phyloP scores from a whole-genome alignment of 495 filamentous ascomycete species.

The Venustampulla echinocandica region DNA sequence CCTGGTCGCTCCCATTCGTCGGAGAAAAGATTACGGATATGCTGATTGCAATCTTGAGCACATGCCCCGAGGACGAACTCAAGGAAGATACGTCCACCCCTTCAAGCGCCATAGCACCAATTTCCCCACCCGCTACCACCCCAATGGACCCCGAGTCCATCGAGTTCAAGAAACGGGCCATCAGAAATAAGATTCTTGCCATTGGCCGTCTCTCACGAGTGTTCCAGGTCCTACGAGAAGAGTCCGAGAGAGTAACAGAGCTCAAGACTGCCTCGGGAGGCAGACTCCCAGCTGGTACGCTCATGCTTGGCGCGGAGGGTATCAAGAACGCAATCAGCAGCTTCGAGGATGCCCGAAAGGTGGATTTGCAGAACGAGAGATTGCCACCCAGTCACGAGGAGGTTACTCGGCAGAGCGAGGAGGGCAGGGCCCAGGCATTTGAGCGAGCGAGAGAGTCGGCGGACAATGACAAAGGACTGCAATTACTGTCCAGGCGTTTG shows the following conservation, averaged over 20 bases:
- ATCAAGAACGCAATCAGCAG: slow-evolving; percentile 98
- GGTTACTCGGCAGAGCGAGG: slow-evolving; percentile 67
- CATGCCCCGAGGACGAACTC: slow-evolving; percentile 94
- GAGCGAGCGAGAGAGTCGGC: slow-evolving; percentile 78
- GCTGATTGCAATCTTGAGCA: slow-evolving; percentile 97
- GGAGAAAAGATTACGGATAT: slow-evolving; percentile 99
- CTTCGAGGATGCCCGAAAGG: slow-evolving; percentile 97
- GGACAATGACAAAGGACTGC: slow-evolving; percentile 80
- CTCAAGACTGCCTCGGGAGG: slow-evolving; percentile 95
- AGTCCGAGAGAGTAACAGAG: slow-evolving; percentile 93
- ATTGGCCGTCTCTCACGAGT: slow-evolving; percentile 95
- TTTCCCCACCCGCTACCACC: slow-evolving; percentile 53
- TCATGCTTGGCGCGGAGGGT: slow-evolving; percentile 96
- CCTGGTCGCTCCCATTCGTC: slow-evolving; percentile 97
- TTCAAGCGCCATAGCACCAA: slow-evolving; percentile 43
- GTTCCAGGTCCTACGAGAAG: slow-evolving; percentile 96
- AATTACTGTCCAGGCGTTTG: slow-evolving; percentile 76
- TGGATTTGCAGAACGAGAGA: slow-evolving; percentile 93
- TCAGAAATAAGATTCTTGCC: slow-evolving; percentile 99
- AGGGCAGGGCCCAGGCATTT: slow-evolving; percentile 70
- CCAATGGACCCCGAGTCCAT: slow-evolving; percentile 68
- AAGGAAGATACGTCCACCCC: slow-evolving; percentile 61
- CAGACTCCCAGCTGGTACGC: slow-evolving; percentile 84
- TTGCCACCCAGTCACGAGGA: slow-evolving; percentile 90
- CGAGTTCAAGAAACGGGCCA: slow-evolving; percentile 87